Evolutionary conservation across 75 land plant species (phyloP), one percentile per base, ranked within the genome.

Genomic region (Adiantum capillusveneris): DNA sequence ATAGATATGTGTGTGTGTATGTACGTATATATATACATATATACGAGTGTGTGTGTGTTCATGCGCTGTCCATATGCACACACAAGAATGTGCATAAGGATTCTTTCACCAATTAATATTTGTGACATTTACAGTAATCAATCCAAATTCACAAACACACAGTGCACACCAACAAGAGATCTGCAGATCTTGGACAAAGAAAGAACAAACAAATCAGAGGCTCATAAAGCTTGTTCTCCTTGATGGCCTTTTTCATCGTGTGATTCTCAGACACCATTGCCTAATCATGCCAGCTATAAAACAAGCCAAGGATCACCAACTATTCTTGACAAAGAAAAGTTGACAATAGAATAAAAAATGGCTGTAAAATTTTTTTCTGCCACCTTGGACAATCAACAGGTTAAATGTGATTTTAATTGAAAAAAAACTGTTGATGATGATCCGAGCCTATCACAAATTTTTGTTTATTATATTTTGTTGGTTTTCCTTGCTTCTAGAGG

Each of bases 181-280:
- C 14, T 21, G 22, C 5, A 17, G 5, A 6, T 46, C 14, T 46
- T 14, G 14, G 14, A 6, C 50, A 46, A 46, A 21, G 50, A 46
- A 18, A 2, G 12, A 46, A 2, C 5, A 46, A 6, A 17, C 50
- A 46, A 46, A 75, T 77, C 78, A 46, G 55, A 31, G 44, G 50
- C 14, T 66, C 66, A 27, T 76, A 66, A 7, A 50, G 77, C 48
- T 66, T 56, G 18, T 58, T 57, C 31, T 61, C 48, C 70, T 67
- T 66, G 29, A 61, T 18, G 19, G 66, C 76, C 12, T 58, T 48
- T 65, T 57, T 73, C 62, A 44, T n/a, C 45, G 44, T 67, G 26
- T 66, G 77, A 50, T 72, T 65, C 61, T 73, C 79, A 41, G 58
- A 66, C 11, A 66, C 53, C 77, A 76, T 73, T 18, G 76, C 79